Percentiles rank a stretch among this genome's conserved stretches.
These are phyloP conservation scores for Agrostemma githago DNA, from an alignment of 148 eudicot genomes.

Conservation along the genomic window DNA sequence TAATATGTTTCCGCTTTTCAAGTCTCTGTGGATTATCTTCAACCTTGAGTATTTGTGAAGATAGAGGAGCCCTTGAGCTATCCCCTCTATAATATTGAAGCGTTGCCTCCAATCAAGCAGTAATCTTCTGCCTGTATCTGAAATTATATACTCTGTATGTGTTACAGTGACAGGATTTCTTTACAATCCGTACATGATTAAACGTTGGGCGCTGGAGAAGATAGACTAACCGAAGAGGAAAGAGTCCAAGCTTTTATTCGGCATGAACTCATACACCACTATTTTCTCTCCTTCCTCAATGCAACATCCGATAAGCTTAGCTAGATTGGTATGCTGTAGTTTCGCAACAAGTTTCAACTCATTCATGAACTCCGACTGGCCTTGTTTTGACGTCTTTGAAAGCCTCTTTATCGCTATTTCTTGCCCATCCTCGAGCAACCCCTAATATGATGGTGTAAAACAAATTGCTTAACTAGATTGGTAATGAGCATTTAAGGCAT, in stretches of 20 bases:
- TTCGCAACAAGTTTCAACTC: slow-evolving; percentile 53
- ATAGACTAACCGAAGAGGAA: slow-evolving; percentile 45
- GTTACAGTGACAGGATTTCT: neutral
- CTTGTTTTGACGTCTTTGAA: slow-evolving; percentile 58
- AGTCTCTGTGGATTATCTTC: slow-evolving; percentile 62
- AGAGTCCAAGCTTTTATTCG: slow-evolving; percentile 58
- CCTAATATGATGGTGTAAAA: slow-evolving; percentile 24
- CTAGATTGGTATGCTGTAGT: slow-evolving; percentile 70
- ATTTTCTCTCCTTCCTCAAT: slow-evolving; percentile 56
- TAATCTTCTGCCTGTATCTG: slow-evolving; percentile 20
- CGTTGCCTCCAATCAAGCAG: slow-evolving; percentile 45
- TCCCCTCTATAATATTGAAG: slow-evolving; percentile 52
- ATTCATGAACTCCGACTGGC: slow-evolving; percentile 58
- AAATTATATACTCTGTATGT: neutral
- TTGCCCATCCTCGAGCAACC: slow-evolving; percentile 38
- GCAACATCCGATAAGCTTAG: slow-evolving; percentile 67
- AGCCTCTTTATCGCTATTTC: slow-evolving; percentile 69
- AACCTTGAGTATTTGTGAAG: slow-evolving; percentile 65
- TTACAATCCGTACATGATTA: neutral
- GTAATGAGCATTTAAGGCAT: neutral
- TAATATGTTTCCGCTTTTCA: slow-evolving; percentile 61
- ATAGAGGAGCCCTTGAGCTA: slow-evolving; percentile 59
- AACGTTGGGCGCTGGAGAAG: neutral
- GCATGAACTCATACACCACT: slow-evolving; percentile 62
- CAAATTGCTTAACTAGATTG: too few relatives aligned